Evolutionary conservation across 2,329 filamentous ascomycete genomes (phyloP), one percentile per base, ranked within the genome.

Genomic region (Hypoxylon rubiginosum): DNA sequence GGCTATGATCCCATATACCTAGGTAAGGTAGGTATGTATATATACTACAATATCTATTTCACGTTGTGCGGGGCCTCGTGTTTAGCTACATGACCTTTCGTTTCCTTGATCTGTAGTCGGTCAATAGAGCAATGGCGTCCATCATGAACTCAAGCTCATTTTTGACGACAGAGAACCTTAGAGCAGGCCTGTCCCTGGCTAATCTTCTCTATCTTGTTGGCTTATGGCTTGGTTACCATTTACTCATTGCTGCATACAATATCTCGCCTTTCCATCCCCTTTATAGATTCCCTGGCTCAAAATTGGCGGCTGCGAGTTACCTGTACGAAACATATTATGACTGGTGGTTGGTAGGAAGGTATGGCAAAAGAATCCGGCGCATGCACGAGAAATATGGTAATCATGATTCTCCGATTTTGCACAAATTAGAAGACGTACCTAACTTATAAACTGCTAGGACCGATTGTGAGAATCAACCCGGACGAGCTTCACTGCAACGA

Each of bases 371-470:
- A 51, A 72, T 74, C 51, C 60, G 58, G 30, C 39, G 36, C 4
- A 71, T 74, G 70, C 72, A 74, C 34, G 66, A 68, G 41, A 60
- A 65, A 26, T 73, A 74, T 46, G 72, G 72, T 72, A 24, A 48
- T 67, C 59, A 36, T 26, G 21, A 24, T 24, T 24, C 21, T 24
- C 21, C 21, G 4, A 24, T 24, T 24, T 24, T 24, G 21, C 21
- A 24, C 21, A 24, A 4, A 24, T 24, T 24, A 48, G 2, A 30
- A 17, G 11, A 45, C 11, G 2, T 19, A 10, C 7, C 60, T 63
- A 13, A 63, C 26, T 10, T 9, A 26, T 21, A 2, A 15, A 19
- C 8, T n/a, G 9, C n/a, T 21, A 69, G 67, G 67, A 0, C 67
- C 65, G 4, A 64, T 67, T 19, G 49, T 67, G 17, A 48, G 65